These are phyloP conservation scores for Ogataea ganodermae DNA, from an alignment of 805 yeast genomes.

Conservation along the genomic window DNA sequence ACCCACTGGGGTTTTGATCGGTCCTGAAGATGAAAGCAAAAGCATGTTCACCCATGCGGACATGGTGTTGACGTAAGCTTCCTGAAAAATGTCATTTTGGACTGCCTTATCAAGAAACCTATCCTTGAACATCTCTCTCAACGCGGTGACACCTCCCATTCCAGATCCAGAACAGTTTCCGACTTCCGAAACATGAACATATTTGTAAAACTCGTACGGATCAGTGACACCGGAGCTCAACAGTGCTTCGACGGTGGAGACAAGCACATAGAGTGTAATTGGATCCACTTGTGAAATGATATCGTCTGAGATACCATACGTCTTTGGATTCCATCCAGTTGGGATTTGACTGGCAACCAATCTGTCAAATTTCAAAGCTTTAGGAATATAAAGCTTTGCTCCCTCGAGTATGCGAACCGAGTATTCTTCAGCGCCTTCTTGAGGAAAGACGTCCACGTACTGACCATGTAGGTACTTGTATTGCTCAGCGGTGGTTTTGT, in stretches of 20 bases:
- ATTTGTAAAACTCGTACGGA: constrained; percentile 97
- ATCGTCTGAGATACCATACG: constrained; percentile 94
- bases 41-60: constrained; percentile 99
- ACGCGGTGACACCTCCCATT: constrained; percentile 98
- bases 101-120: constrained; percentile 91
- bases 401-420: constrained; percentile 91
- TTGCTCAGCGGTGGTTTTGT: constrained; percentile 93
- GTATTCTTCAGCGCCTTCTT: constrained; percentile 88
- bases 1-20: constrained; percentile 98
- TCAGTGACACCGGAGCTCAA: constrained; percentile 94
- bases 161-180: constrained; percentile 99
- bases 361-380: constrained; percentile 74
- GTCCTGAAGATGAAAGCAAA: constrained; percentile 95
- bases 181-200: constrained; percentile 96
- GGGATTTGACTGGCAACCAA: constrained; percentile 93
- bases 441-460: constrained; percentile 86
- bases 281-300: constrained; percentile 94
- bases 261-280: constrained; percentile 87
- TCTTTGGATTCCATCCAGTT: constrained; percentile 95
- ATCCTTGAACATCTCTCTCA: constrained; percentile 97
- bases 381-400: constrained; percentile 87
- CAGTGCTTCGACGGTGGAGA: constrained; percentile 93
- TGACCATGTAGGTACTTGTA: constrained; percentile 94
- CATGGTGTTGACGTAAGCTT: constrained; percentile 98
- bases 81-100: constrained; percentile 96